phyloP scores from a whole-genome alignment of 75 land plant genomes.

The Pinus albicaulis region DNA sequence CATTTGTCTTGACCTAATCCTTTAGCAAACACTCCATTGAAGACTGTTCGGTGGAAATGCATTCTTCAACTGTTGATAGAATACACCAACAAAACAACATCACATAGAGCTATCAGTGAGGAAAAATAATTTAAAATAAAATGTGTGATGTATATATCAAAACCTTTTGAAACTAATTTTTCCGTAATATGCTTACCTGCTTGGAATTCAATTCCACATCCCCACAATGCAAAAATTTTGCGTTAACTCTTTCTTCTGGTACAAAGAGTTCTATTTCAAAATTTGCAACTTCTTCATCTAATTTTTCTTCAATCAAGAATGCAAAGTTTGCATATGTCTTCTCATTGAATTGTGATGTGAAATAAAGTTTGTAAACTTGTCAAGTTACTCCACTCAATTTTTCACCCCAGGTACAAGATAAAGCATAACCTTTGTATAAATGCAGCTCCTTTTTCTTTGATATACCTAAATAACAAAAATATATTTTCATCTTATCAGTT shows the following conservation, averaged over 20 bases:
- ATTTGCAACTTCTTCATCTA: slow-evolving; percentile 80
- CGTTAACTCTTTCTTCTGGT: slow-evolving; percentile 44
- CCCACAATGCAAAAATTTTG: slow-evolving; percentile 52
- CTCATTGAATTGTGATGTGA: slow-evolving; percentile 34
- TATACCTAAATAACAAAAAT: slow-evolving; percentile 43
- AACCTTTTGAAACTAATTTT: not conserved
- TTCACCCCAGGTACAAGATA: slow-evolving; percentile 68
- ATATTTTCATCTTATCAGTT: too few relatives aligned
- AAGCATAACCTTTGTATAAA: slow-evolving; percentile 29
- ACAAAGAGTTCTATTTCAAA: slow-evolving; percentile 50
- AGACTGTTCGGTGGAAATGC: slow-evolving; percentile 44
- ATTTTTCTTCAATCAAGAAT: slow-evolving; percentile 44
- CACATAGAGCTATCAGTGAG: not conserved
- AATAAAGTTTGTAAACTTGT: slow-evolving; percentile 54
- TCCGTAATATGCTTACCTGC: slow-evolving; percentile 37
- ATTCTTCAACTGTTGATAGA: slow-evolving; percentile 49
- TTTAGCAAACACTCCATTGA: too few relatives aligned
- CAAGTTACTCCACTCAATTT: slow-evolving; percentile 18
- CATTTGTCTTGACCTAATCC: too few relatives aligned
- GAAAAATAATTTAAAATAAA: not conserved
- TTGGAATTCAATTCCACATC: slow-evolving; percentile 33
- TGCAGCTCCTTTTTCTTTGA: slow-evolving; percentile 88
- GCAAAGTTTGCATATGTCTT: slow-evolving; percentile 50
- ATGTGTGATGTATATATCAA: too few relatives aligned
- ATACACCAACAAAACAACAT: not conserved